phyloP scores from a whole-genome alignment of 129 eudicot genomes.

The Flaveria ramosissima region DNA sequence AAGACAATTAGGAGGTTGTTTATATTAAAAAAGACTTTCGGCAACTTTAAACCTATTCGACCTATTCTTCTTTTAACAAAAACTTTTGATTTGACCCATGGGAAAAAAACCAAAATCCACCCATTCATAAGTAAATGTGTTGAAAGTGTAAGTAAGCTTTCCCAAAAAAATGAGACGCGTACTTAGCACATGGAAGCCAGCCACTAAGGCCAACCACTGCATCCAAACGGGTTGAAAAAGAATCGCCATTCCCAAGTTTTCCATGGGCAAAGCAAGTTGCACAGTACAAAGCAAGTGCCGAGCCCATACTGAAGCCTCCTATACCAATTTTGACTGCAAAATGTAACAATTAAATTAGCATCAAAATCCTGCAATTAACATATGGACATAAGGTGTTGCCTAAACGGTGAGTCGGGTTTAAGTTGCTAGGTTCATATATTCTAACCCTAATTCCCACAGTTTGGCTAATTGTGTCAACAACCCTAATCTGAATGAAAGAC shows the following conservation, averaged over 20 bases:
- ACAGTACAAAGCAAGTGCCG: slow-evolving; percentile 67
- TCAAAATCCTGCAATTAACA: background rate
- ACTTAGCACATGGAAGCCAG: slow-evolving; percentile 93
- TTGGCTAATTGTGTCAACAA: too few species aligned
- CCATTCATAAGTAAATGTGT: background rate
- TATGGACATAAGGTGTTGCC: too few species aligned
- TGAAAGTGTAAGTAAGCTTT: background rate
- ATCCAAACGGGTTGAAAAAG: slow-evolving; percentile 60
- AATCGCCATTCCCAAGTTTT: slow-evolving; percentile 59
- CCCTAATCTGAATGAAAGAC: too few species aligned
- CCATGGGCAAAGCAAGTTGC: slow-evolving; percentile 71
- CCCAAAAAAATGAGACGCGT: slow-evolving; percentile 1
- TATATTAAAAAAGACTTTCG: background rate
- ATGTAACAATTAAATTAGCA: background rate
- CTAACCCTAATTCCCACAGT: too few species aligned
- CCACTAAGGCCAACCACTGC: slow-evolving; percentile 89
- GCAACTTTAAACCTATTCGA: background rate
- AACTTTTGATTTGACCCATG: background rate
- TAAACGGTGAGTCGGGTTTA: too few species aligned
- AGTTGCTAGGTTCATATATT: too few species aligned
- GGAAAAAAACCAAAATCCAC: background rate
- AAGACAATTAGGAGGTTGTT: background rate
- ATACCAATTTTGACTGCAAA: slow-evolving; percentile 71
- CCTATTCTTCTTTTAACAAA: background rate
- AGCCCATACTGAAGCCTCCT: slow-evolving; percentile 97